Evolutionary conservation across 306 rosid genomes (phyloP).

Genomic region (Psophocarpus tetragonolobus): DNA sequence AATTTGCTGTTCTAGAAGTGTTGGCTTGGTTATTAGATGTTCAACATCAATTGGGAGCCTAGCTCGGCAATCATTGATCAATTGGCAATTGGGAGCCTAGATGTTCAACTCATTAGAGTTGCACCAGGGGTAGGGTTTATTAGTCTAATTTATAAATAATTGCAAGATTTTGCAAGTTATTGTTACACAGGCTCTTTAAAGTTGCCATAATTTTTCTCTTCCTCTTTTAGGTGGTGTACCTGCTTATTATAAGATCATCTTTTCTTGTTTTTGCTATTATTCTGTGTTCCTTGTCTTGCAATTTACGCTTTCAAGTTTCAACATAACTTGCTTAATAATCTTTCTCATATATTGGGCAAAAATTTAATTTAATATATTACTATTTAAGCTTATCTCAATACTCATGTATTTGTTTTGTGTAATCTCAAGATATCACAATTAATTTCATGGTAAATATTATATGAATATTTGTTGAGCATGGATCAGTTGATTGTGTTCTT

Average conservation of each 20-base stretch:
- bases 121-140: not conserved
- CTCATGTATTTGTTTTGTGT: not conserved
- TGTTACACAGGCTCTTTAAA: not conserved
- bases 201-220: not conserved
- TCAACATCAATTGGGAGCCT: not conserved
- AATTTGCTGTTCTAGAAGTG: not conserved
- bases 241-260: not conserved
- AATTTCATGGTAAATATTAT: not conserved
- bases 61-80: not conserved
- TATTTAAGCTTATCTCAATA: not conserved
- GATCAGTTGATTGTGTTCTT: not conserved
- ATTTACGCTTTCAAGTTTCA: conserved; percentile 1
- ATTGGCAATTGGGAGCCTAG: not conserved
- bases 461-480: not conserved
- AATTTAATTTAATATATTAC: not conserved
- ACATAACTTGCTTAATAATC: not conserved
- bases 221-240: not conserved
- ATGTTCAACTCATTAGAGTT: not conserved
- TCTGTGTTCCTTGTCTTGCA: not conserved
- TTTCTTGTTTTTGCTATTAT: not conserved
- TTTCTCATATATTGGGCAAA: not conserved
- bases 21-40: not conserved
- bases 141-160: not conserved
- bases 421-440: conserved; percentile 35
- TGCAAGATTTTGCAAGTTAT: not conserved